A percentile compares a stretch with the other conserved stretches of the same genome.
These are phyloP conservation scores for Daldinia sp. DNA, from an alignment of 2,329 filamentous ascomycete genomes.

Conservation along the genomic window DNA sequence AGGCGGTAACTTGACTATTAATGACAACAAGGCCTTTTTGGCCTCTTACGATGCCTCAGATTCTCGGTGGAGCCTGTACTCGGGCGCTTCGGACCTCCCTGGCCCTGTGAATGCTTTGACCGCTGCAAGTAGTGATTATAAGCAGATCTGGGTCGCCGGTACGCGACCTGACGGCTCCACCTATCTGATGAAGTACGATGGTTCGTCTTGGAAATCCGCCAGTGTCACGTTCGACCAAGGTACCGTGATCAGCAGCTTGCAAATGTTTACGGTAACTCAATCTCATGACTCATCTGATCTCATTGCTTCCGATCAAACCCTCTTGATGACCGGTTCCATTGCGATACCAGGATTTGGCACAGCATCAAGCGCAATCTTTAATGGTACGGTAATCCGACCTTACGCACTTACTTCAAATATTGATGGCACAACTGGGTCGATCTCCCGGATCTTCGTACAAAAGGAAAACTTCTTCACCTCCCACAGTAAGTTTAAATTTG, in stretches of 20 bases:
- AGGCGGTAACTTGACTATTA: conserved; percentile 79
- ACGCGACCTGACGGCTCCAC: conserved; percentile 70
- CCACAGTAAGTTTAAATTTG: conserved; percentile 63
- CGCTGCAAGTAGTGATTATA: conserved; percentile 76
- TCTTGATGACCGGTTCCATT: conserved; percentile 89
- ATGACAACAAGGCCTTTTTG: conserved; percentile 73
- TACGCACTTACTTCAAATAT: conserved; percentile 82
- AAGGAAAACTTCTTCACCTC: conserved; percentile 80
- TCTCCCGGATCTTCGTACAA: conserved; percentile 87
- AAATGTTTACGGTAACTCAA: conserved; percentile 79
- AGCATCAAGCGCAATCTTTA: conserved; percentile 87
- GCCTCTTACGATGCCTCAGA: conserved; percentile 78
- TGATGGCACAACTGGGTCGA: conserved; percentile 75
- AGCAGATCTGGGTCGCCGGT: conserved; percentile 86
- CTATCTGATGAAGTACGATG: conserved; percentile 87
- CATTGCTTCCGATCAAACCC: conserved; percentile 74
- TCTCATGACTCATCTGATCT: conserved; percentile 74
- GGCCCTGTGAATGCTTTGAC: conserved; percentile 84
- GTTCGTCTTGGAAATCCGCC: conserved; percentile 76
- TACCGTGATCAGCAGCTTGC: conserved; percentile 81
- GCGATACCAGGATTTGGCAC: conserved; percentile 80
- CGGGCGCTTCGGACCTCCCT: conserved; percentile 74
- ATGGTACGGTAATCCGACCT: conserved; percentile 81
- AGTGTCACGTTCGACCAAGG: conserved; percentile 70
- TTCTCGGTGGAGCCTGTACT: conserved; percentile 74